Base-by-base conservation (phyloP, 2,329 filamentous ascomycete genomes). In the Cadophora malorum region DNA sequence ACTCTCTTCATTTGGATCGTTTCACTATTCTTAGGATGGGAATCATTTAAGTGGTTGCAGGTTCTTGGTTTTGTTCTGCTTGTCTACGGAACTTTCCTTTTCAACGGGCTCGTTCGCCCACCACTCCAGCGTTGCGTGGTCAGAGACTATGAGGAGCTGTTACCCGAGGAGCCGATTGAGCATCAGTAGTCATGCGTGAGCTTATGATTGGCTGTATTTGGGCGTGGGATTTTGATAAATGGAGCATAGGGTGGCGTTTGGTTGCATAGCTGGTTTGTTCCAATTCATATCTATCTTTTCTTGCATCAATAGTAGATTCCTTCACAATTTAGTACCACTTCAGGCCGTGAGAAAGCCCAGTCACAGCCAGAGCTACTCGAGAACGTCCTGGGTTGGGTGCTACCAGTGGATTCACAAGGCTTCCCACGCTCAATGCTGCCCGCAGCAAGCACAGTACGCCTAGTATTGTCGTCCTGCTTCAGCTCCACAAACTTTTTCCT, bases 1-100 rank as follows among this genome's bases (percentile, higher is more conserved):
- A 99, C 96, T 0, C 87, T 99, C 0, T 98, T 99, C 82, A 98
- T 99, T 80, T 99, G 96, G 96, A 86, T 99, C 33, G 92, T 97
- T 16, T 97, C 93, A 21, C 87, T 99, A 4, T 93, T 91, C 4
- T 86, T 99, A 1, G 94, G 94, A 69, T 99, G 96, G 96, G 96
- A 99, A 82, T 90, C 88, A 0, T 98, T 99, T 87, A 98, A 98
- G 81, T 96, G 93, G 91, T 86, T 99, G 7, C 96, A 99, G 81
- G 93, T 99, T 16, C 79, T 88, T 3, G 96, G 96, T 1, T 99
- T 99, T 74, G 91, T 83, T 1, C 82, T 97, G 72, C 86, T 99
- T 45, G 96, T 99, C 16, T 99, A 97, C 78, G 96, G 96, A 72
- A 99, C 95, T 1, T 97, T 97, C 80, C 79, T 98, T 52, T 98